These are phyloP conservation scores for Achlya hypogyna DNA, from an alignment of 352 stramenopile genomes.

Conservation along the genomic window DNA sequence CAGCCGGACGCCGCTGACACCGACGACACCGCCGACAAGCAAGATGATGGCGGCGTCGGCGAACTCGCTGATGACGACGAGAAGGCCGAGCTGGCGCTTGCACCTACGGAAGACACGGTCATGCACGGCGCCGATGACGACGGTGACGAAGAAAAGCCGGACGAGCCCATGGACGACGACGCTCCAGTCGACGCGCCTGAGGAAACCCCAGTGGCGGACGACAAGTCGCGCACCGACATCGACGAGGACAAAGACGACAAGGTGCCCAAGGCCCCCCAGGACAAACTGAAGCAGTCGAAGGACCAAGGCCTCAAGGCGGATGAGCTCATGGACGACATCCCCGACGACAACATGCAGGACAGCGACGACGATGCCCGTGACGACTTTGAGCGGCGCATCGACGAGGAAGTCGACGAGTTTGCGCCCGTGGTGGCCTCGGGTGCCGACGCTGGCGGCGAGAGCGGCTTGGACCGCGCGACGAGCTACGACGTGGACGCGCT, in stretches of 20 bases:
- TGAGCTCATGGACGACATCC: constrained; percentile 23
- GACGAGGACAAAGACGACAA: constrained; percentile 16
- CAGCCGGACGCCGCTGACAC: neutral
- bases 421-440: constrained; percentile 3
- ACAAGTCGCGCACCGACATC: constrained; percentile 8
- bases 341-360: constrained; percentile 31
- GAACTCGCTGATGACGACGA: constrained; percentile 64
- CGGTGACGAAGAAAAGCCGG: constrained; percentile 23
- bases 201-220: neutral
- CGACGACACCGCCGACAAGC: constrained; percentile 6
- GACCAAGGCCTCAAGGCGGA: constrained; percentile 20
- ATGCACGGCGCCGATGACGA: constrained; percentile 38
- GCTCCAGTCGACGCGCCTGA: constrained; percentile 18
- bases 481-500: constrained; percentile 57
- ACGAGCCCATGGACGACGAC: constrained; percentile 24
- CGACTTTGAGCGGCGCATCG: constrained; percentile 26
- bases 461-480: neutral
- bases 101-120: constrained; percentile 42
- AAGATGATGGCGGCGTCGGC: constrained; percentile 26
- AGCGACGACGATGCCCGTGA: constrained; percentile 27
- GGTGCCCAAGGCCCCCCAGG: constrained; percentile 7
- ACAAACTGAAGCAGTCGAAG: constrained; percentile 25
- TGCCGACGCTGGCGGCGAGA: neutral
- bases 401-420: constrained; percentile 30
- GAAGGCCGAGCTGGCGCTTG: constrained; percentile 53